Conservation (phyloP, 2,329 filamentous ascomycete species). For the Neonectria ditissima region DNA sequence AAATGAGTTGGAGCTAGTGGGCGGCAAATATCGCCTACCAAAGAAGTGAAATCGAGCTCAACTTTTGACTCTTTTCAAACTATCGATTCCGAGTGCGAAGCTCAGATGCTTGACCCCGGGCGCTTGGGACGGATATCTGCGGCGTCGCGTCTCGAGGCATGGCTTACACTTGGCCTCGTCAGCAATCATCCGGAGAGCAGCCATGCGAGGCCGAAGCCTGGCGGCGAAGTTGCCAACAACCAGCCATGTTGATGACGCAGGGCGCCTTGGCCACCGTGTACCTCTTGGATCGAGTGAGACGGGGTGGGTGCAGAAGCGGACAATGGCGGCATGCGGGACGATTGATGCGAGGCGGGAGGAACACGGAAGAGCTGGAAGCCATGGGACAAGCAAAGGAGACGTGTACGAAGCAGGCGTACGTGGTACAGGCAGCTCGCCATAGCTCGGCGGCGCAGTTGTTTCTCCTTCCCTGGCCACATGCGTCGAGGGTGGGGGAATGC, state of each 20-base stretch:
- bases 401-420: not conserved
- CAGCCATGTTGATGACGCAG: not conserved
- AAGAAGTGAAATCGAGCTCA: slow-evolving; percentile 62
- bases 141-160: slow-evolving; percentile 9
- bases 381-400: slow-evolving; percentile 3
- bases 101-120: not conserved
- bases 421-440: not conserved
- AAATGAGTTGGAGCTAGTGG: slow-evolving; percentile 75
- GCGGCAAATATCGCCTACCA: slow-evolving; percentile 76
- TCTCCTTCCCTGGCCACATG: slow-evolving; percentile 29
- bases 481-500: slow-evolving; percentile 23
- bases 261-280: slow-evolving; percentile 10
- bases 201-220: not conserved
- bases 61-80: slow-evolving; percentile 6
- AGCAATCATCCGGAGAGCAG: not conserved
- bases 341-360: slow-evolving; percentile 1
- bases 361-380: slow-evolving; percentile 1
- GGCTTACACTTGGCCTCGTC: slow-evolving; percentile 6
- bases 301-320: slow-evolving; percentile 11
- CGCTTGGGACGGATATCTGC: not conserved
- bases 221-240: slow-evolving; percentile 3
- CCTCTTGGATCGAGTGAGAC: slow-evolving; percentile 12
- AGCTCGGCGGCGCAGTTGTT: slow-evolving; percentile 7
- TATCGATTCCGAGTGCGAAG: slow-evolving; percentile 9
- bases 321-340: slow-evolving; percentile 11